Evolutionary conservation across 495 filamentous ascomycete genomes (phyloP), one percentile per base, ranked within the genome.

Genomic region (Aspergillus sparsus): DNA sequence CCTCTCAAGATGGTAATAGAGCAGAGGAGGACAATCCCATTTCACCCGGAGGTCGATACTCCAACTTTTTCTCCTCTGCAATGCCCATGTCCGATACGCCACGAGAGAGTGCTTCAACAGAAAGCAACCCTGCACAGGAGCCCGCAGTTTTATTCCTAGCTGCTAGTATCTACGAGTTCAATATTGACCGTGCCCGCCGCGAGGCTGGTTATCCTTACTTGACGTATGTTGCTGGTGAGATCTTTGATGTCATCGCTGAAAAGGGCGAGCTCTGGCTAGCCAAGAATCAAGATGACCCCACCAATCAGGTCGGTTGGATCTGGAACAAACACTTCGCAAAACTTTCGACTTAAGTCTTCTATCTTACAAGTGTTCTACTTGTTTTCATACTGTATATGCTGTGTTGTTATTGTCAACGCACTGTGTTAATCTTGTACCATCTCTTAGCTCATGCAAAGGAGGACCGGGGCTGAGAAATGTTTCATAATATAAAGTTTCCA

Each of bases 231-330:
- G 87, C 90, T 15, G 94, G 94, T 39, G 93, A 96, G 80, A 89
- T 93, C 60, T 94, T 93, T 68, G 90, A 95, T 75, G 87, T 92
- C 57, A 89, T 98, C 64, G 94, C 86, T 53, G 90, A 96, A 69
- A 98, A 98, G 71, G 94, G 94, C 53, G 94, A 98, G 76, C 86
- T 98, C 13, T 98, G 94, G 95, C 86, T 98, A 34, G 94, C 94
- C 7, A 90, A 88, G 69, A 98, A 98, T 68, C 94, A 98, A 73
- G 94, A 98, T 69, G 95, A 98, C 72, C 76, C 82, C 5, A 77
- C 75, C 15, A 80, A 84, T 21, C 79, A 85, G 61, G 84, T 97
- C n/a, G 94, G 94, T 44, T 98, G 94, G 94, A 96, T 98, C 62
- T 98, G 94, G 94, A 94, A 89, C 66, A 95, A 96, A 69, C 94